phyloP scores from a whole-genome alignment of 1,284 basidiomycete genomes.

The Trichosporon inkin region DNA sequence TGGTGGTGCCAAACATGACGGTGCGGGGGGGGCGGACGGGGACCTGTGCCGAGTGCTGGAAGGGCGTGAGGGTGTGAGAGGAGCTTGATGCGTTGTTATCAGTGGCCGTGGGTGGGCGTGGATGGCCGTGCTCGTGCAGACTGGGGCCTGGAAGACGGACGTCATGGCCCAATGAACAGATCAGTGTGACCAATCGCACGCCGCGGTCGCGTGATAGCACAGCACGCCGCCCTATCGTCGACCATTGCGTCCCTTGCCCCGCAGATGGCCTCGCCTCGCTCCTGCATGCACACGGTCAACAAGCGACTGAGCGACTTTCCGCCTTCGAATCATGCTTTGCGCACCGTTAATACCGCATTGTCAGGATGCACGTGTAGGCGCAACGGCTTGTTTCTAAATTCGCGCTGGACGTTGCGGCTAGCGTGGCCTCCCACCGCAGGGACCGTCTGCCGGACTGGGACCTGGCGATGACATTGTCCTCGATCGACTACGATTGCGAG shows the following conservation, averaged over 20 bases:
- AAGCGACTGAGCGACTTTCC: not conserved
- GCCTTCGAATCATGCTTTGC: not conserved
- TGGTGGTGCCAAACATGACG: not conserved
- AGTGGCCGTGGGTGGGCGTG: not conserved
- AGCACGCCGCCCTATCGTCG: not conserved
- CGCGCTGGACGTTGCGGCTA: too few species aligned
- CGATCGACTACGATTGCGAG: too few species aligned
- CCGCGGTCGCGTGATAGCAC: slow-evolving; percentile 1
- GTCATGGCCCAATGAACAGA: slow-evolving; percentile 6
- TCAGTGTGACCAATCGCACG: not conserved
- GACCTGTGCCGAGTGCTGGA: not conserved
- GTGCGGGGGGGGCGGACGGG: not conserved
- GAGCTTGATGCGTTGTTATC: not conserved
- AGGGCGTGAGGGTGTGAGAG: not conserved
- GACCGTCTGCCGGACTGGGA: too few species aligned
- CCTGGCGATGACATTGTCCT: too few species aligned
- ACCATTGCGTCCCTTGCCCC: too few species aligned
- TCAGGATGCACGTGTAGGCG: not conserved
- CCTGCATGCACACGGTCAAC: not conserved
- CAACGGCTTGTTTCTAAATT: too few species aligned
- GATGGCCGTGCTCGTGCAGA: not conserved
- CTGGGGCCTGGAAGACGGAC: not conserved
- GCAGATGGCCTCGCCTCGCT: too few species aligned
- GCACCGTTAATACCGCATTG: not conserved
- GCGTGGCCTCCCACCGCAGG: too few species aligned